Evolutionary conservation across 495 filamentous ascomycete species (phyloP), one percentile per base, ranked within the genome.

Genomic region (Jackrogersella multiformis): DNA sequence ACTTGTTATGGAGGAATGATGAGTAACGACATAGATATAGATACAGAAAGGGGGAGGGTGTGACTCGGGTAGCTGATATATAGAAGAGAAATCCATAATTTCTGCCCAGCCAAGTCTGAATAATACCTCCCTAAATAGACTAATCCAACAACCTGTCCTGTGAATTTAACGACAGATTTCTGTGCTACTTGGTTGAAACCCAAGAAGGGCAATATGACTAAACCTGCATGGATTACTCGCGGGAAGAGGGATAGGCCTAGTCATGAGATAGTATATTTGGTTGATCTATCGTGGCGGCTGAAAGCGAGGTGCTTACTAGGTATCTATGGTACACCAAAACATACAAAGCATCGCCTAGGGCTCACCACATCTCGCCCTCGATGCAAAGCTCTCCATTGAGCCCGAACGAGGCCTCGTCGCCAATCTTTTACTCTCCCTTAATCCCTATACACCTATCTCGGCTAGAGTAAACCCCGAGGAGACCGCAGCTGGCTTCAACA

Each of bases 341-440:
- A 44, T 28, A 42, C 23, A 21, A 39, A 39, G 42, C 39, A 9
- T 24, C 35, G n/a, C 12, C 15, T 6, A 60, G 32, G 32, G 42
- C 44, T 6, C 38, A 38, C 26, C 16, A 45, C 54, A 32, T 26
- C 21, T 28, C 6, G 32, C 30, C 15, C 28, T 32, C 15, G 12
- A 39, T 34, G 30, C n/a, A 10, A n/a, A 24, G 41, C 4, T 10
- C 26, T 46, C 51, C 9, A 16, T 13, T 24, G n/a, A 35, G 39
- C n/a, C 51, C 7, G 5, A 9, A 15, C 21, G 8, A 56, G 24
- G 15, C 55, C 12, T 36, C 20, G 2, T 10, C 26, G 12, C 9
- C 32, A 38, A 15, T 23, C 18, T 42, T 45, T 49, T 56, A 57
- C 45, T 13, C 64, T 42, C 8, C 45, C 51, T 28, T 24, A 23